Evolutionary conservation across 2,329 filamentous ascomycete genomes (phyloP), one percentile per base, ranked within the genome.

Genomic region (Aspergillus niger): DNA sequence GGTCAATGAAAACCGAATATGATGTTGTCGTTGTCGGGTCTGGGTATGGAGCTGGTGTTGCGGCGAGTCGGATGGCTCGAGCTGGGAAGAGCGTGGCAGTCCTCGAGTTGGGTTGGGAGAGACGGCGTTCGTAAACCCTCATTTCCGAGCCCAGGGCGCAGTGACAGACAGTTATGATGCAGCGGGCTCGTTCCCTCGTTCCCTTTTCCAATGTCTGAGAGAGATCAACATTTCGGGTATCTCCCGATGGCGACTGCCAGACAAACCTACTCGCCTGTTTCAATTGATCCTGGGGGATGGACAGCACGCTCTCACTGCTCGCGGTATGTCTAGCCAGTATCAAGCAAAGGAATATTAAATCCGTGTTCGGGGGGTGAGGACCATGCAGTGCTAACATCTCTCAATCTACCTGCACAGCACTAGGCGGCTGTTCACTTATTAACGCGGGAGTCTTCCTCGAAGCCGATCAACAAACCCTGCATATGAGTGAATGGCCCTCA

Each of bases 21-120:
- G 87, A 90, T 73, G 83, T 84, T 38, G 82, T 90, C 8, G 85
- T 90, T 28, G 84, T 90, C 59, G 88, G 88, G 2, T 89, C 86
- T 8, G 88, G 88, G 1, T 91, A 90, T 71, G 88, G 88, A 24
- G 87, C 86, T 41, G 85, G 82, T 22, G 84, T 90, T 15, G 87
- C 88, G 3, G 88, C 87, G 0, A 85, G 85, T 24, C 81, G 86
- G 15, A 85, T 89, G 81, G 83, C 87, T 2, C 81, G 87, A 56
- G 83, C 83, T 2, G 82, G 78, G 2, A 80, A 87, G 69, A 81
- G 79, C 2, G 87, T 90, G 0, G 89, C 86, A 61, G 73, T 91
- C 17, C 78, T 90, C 0, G 88, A 90, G 70, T 78, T 85, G 17
- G 88, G 87, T 2, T 79, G 82, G 60, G 88, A 91, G 73, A 82